Percentiles rank a stretch among this genome's conserved stretches.
phyloP scores from a whole-genome alignment of 2,329 filamentous ascomycete genomes.

The Uncinocarpus reesii region DNA sequence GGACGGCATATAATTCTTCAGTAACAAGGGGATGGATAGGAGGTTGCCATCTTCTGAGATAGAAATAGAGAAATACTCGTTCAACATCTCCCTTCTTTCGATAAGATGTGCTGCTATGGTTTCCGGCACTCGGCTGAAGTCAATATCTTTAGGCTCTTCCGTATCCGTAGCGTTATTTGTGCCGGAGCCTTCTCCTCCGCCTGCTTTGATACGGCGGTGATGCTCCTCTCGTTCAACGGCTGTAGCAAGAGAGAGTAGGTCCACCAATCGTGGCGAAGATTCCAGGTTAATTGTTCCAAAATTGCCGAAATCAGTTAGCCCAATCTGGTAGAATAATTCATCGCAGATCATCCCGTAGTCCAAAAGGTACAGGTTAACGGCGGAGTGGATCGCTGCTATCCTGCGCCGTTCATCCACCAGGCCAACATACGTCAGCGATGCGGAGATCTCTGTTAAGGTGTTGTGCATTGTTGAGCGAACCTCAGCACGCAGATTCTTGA shows the following conservation, averaged over 20 bases:
- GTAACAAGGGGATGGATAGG: constrained; percentile 65
- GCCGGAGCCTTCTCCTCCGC: not conserved
- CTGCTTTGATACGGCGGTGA: constrained; percentile 1
- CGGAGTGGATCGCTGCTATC: constrained; percentile 84
- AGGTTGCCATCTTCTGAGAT: constrained; percentile 70
- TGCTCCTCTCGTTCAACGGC: constrained; percentile 53
- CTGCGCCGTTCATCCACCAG: constrained; percentile 79
- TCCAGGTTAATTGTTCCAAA: constrained; percentile 76
- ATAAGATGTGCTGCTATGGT: constrained; percentile 48
- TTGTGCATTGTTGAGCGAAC: constrained; percentile 76
- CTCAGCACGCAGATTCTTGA: constrained; percentile 71
- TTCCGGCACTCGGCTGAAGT: constrained; percentile 54
- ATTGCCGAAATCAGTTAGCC: constrained; percentile 90
- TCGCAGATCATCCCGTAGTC: constrained; percentile 81
- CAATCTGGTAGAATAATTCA: constrained; percentile 93
- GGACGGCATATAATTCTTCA: constrained; percentile 80
- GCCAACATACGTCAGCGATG: constrained; percentile 83
- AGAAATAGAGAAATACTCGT: constrained; percentile 84
- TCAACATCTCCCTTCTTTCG: constrained; percentile 70
- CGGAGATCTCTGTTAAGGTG: constrained; percentile 75
- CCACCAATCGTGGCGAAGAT: constrained; percentile 59
- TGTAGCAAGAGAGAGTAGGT: constrained; percentile 63
- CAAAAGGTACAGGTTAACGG: constrained; percentile 81
- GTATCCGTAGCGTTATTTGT: not conserved
- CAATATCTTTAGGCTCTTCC: constrained; percentile 55